Conservation (phyloP, 495 filamentous ascomycete species). For the Bathelium albidoporum region DNA sequence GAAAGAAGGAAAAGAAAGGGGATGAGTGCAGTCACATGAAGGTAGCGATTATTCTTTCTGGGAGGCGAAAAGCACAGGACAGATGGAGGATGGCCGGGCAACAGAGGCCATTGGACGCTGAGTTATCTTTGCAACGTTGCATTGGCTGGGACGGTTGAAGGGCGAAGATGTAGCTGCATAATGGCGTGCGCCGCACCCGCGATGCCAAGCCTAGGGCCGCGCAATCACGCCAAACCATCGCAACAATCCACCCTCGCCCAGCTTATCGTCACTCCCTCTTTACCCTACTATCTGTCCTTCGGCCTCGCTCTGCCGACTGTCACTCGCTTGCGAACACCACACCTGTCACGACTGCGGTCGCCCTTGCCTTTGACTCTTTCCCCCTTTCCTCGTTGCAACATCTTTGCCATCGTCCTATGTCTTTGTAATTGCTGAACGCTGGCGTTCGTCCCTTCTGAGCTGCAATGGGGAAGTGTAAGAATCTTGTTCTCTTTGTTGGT, state of each 20-base stretch:
- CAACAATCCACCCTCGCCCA: no score
- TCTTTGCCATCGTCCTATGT: background rate
- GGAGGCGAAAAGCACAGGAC: no score
- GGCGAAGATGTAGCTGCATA: constrained; percentile 1
- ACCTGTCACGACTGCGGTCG: background rate
- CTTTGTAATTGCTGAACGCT: constrained; percentile 5
- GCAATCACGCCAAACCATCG: background rate
- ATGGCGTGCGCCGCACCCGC: background rate
- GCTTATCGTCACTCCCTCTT: background rate
- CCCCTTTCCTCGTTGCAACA: background rate
- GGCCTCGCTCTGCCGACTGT: background rate
- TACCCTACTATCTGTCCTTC: background rate
- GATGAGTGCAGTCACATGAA: background rate
- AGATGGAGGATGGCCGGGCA: background rate
- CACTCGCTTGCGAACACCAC: background rate
- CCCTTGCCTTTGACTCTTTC: background rate
- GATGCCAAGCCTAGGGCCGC: constrained; percentile 2
- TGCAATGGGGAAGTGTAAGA: constrained; percentile 11
- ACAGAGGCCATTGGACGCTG: background rate
- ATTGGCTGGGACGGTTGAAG: background rate
- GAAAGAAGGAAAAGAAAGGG: background rate
- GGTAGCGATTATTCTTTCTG: no score
- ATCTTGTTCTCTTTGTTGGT: background rate
- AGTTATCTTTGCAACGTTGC: background rate
- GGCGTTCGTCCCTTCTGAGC: background rate